Evolutionary conservation across 768 basidiomycete genomes (phyloP), one percentile per base, ranked within the genome.

Genomic region (Rhodotorula diobovata): DNA sequence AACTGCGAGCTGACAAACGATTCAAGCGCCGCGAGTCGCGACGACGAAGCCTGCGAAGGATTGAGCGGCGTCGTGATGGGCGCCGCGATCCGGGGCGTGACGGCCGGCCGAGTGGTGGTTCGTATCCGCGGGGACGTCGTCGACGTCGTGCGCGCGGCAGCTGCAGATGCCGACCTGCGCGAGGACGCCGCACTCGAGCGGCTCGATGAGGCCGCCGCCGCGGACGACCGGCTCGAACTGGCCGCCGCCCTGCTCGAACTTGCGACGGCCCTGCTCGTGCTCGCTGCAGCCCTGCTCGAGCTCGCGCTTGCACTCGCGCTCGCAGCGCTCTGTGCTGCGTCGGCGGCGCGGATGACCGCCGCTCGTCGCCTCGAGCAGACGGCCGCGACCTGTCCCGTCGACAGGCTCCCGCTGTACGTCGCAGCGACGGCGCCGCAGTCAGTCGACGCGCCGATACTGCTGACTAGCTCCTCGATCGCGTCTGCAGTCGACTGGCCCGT

Each of bases 221-320:
- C 53, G 3, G 45, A 18, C 18, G 45, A 46, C 45, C 16, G 9
- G 45, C 45, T 46, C 45, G 45, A 20, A 18, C 45, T 20, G 20
- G 23, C 45, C 5, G 45, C 45, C 21, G 45, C 45, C 53, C n/a
- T 11, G n/a, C 53, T 54, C 55, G 32, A 18, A 9, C 46, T 46
- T 21, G 46, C 46, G 46, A 10, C 46, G 4, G 30, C 51, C 51
- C 51, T n/a, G 30, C 51, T 53, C n/a, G n/a, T n/a, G 14, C n/a
- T 30, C 16, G 51, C 51, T 12, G 28, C 51, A 2, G 48, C 48
- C 48, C 48, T 10, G 35, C 55, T 56, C 34, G 34, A 20, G 34
- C 55, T 56, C 57, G 57, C 58, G 43, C 58, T 58, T 39, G 57
- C 57, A 23, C 25, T 25, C 58, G 58, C 58, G 21, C 48, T 50